Conservation (phyloP, 768 basidiomycete genomes). For the Leccinum broughii region DNA sequence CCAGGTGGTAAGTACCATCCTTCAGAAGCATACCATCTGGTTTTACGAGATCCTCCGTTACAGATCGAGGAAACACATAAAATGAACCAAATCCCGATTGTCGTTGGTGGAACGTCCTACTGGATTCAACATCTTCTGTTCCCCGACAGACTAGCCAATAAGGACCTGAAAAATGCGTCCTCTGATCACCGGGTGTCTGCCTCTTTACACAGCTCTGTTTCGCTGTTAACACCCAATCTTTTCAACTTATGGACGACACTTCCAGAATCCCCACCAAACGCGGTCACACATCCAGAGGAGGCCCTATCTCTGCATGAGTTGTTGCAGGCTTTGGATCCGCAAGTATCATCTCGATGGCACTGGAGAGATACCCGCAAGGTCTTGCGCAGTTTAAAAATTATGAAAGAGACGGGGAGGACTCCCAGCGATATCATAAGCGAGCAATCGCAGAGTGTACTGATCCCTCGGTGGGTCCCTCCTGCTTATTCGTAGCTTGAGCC, state of each 20-base stretch:
- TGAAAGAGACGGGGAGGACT: constrained; percentile 64
- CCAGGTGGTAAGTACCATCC: constrained; percentile 54
- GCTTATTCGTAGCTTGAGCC: neutral
- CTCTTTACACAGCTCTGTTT: constrained; percentile 43
- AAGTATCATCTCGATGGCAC: constrained; percentile 85
- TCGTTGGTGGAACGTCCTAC: constrained; percentile 95
- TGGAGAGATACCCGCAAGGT: constrained; percentile 96
- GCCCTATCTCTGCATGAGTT: constrained; percentile 69
- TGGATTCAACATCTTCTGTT: constrained; percentile 98
- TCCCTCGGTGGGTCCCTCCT: constrained; percentile 50
- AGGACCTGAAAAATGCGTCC: constrained; percentile 17
- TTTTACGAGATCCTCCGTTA: neutral
- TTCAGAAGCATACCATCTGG: neutral
- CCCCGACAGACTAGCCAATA: constrained; percentile 61
- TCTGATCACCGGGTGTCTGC: constrained; percentile 30
- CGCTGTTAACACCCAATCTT: constrained; percentile 48
- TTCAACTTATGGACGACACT: constrained; percentile 53
- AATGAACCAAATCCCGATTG: constrained; percentile 70
- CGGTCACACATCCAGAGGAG: constrained; percentile 50
- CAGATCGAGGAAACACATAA: constrained; percentile 77
- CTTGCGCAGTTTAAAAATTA: constrained; percentile 71
- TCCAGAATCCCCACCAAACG: constrained; percentile 59
- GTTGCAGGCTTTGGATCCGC: constrained; percentile 66
- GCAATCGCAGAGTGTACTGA: constrained; percentile 47
- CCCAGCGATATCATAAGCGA: constrained; percentile 70